phyloP scores from a whole-genome alignment of 2,329 filamentous ascomycete genomes.

The Sporothrix pallida region DNA sequence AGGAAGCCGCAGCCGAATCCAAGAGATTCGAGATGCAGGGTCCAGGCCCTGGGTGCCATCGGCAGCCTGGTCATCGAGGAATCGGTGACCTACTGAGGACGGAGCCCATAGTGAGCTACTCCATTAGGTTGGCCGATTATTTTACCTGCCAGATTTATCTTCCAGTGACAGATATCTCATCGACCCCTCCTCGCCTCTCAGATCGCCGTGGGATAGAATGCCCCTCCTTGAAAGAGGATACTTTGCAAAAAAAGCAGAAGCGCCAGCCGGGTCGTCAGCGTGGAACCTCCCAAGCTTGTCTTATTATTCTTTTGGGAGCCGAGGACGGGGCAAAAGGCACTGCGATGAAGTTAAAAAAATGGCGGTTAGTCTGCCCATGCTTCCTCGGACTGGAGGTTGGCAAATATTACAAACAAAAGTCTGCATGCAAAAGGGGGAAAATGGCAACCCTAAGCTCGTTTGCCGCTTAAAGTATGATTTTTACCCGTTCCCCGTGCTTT shows the following conservation, averaged over 20 bases:
- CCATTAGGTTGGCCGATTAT: too few species aligned
- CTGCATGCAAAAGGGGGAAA: not conserved
- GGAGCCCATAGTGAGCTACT: not conserved
- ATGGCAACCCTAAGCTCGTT: not conserved
- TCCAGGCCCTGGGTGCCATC: not conserved
- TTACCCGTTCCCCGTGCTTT: conserved; percentile 11
- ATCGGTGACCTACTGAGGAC: not conserved
- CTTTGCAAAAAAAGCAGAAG: not conserved
- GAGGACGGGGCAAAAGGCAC: not conserved
- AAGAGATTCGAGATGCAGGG: conserved; percentile 8
- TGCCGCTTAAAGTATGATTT: not conserved
- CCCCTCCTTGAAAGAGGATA: not conserved
- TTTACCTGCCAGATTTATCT: too few species aligned
- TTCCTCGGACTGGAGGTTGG: not conserved
- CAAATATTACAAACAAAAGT: not conserved
- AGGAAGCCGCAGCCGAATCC: conserved; percentile 15
- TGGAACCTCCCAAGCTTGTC: conserved; percentile 1
- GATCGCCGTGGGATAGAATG: not conserved
- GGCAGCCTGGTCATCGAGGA: not conserved
- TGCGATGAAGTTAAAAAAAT: not conserved
- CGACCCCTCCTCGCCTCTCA: not conserved
- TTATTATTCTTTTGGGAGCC: conserved; percentile 1
- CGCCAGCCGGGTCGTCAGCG: not conserved
- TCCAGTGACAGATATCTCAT: too few species aligned
- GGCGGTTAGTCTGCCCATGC: not conserved